These are phyloP conservation scores for Hemisphaericaspora nanyangensis DNA, from an alignment of 805 yeast genomes.

Conservation along the genomic window DNA sequence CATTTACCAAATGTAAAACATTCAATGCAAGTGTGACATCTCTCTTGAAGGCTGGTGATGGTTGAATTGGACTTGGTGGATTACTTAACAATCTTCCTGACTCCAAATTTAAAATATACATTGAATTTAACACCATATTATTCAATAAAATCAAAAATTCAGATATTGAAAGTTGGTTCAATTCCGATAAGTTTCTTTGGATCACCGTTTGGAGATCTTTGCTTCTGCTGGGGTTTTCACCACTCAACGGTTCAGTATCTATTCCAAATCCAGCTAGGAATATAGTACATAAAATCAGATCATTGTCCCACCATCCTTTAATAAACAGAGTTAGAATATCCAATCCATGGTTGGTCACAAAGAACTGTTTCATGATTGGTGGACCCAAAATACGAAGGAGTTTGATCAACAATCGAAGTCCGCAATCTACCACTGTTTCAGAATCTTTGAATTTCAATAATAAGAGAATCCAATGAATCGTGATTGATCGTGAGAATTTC, in stretches of 20 bases:
- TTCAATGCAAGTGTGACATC: constrained; percentile 24
- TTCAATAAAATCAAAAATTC: constrained; percentile 41
- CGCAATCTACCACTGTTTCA: constrained; percentile 33
- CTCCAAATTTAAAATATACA: constrained; percentile 23
- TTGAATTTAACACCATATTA: constrained; percentile 30
- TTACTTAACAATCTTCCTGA: constrained; percentile 30
- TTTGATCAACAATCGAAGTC: constrained; percentile 46
- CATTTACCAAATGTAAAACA: constrained; percentile 32
- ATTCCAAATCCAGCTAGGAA: constrained; percentile 47
- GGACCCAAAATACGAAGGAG: constrained; percentile 46
- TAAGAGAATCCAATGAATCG: constrained; percentile 63
- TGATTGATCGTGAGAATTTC: constrained; percentile 49
- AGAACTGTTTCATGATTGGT: constrained; percentile 46
- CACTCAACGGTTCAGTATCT: constrained; percentile 12
- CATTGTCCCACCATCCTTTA: constrained; percentile 46
- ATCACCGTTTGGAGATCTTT: constrained; percentile 8
- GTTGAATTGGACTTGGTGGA: constrained; percentile 28
- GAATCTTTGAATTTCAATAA: constrained; percentile 37
- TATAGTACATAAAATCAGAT: constrained; percentile 38
- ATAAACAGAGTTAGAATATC: constrained; percentile 44
- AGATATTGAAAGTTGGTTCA: constrained; percentile 33
- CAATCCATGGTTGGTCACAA: constrained; percentile 46
- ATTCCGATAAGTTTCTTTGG: constrained; percentile 3
- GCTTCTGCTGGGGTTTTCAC: neutral
- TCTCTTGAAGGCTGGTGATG: constrained; percentile 11